Conservation (phyloP, 139 green algal species). For the Diplosphaera chodatii region DNA sequence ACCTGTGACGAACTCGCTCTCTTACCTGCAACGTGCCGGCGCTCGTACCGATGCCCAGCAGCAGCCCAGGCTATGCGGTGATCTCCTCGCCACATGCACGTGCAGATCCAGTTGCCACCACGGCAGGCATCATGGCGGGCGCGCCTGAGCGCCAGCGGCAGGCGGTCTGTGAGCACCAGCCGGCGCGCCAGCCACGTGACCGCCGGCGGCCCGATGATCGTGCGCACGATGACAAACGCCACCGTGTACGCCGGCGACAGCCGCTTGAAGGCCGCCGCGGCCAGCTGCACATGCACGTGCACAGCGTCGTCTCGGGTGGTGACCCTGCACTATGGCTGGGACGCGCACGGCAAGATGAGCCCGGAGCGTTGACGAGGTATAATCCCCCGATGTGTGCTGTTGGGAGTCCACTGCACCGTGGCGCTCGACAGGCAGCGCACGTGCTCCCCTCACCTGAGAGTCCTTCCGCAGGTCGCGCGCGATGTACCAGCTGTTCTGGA, state of each 20-base stretch:
- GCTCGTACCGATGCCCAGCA: no score
- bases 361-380: no score
- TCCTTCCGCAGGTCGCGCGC: neutral
- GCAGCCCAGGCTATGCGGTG: no score
- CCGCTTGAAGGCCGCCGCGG: neutral
- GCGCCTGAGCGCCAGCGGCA: neutral
- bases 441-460: conserved; percentile 1
- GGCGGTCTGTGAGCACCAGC: neutral
- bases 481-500: conserved; percentile 18
- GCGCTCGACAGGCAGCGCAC: no score
- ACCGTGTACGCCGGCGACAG: conserved; percentile 13
- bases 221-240: conserved; percentile 8
- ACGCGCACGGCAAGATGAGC: neutral
- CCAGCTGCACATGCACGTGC: neutral
- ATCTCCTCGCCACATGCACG: no score
- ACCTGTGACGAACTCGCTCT: no score
- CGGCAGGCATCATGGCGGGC: no score
- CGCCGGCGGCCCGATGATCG: neutral
- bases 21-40: no score
- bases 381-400: no score
- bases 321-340: no score
- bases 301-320: neutral
- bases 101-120: no score
- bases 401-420: no score
- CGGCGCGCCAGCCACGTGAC: neutral